phyloP scores from a whole-genome alignment of 495 filamentous ascomycete species.

The Hypomontagnella submonticulosa region DNA sequence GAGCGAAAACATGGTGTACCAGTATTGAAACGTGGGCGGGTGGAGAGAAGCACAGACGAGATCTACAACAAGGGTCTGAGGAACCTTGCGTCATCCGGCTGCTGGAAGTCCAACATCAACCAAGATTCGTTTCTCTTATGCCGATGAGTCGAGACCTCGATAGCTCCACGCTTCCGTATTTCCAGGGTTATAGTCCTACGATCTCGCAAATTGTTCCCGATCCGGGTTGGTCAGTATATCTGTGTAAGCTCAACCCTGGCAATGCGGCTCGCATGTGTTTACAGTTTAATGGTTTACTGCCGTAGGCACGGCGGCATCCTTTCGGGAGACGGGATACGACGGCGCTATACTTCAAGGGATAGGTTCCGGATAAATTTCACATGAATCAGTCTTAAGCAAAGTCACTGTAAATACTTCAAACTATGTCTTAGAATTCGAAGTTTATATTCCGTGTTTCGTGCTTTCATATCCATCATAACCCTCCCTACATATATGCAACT shows the following conservation, averaged over 20 bases:
- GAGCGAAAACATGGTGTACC: constrained; percentile 22
- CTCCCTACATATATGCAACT: constrained; percentile 20
- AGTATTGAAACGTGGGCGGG: constrained; percentile 20
- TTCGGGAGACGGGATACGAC: no score
- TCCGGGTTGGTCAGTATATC: background rate
- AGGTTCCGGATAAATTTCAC: background rate
- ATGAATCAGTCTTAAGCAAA: background rate
- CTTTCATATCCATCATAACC: constrained; percentile 27
- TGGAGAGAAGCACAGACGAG: constrained; percentile 33
- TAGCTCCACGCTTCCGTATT: background rate
- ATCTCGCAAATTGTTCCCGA: constrained; percentile 17
- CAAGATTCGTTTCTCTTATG: constrained; percentile 20
- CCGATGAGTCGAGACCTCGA: constrained; percentile 4
- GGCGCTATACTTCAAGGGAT: no score
- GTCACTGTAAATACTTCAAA: constrained; percentile 1
- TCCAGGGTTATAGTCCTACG: background rate
- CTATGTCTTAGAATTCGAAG: background rate
- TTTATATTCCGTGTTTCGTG: constrained; percentile 5
- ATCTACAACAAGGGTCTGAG: constrained; percentile 33
- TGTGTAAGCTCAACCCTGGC: background rate
- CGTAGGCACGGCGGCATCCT: no score
- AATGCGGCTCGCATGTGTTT: background rate
- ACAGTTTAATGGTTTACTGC: no score
- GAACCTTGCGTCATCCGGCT: constrained; percentile 32
- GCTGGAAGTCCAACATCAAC: constrained; percentile 19